Base-by-base conservation (phyloP, 2,329 filamentous ascomycete genomes). In the Onygenales sp. region DNA sequence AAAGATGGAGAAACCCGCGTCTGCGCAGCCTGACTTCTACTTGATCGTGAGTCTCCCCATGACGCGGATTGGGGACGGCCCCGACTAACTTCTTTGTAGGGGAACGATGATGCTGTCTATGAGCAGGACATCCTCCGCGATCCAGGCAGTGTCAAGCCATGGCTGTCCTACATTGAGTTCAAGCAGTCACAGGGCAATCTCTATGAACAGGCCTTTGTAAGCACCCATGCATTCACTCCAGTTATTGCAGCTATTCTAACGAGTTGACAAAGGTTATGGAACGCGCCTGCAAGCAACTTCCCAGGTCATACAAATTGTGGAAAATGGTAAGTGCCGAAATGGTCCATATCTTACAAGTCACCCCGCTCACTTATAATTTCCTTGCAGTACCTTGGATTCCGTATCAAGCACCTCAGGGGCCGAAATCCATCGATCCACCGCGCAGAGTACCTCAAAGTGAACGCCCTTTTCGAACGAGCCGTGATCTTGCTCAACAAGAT, bases 291-390 rank as follows among this genome's bases (percentile, higher is more conserved):
- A 78, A 82, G 58, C 87, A 94, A 63, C 80, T 98, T 45, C 93
- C 93, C 49, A 83, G 93, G 61, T 97, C 92, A 32, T 98, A 95
- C 76, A 98, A 98, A 75, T 78, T 98, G 48, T 98, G 93, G 93
- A 97, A 95, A 74, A 84, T 95, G 82, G 85, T 89, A 73, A 55
- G 72, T 62, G 44, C 17, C 6, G 50, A 32, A 11, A 41, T 31
- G 3, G 14, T 27, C 52, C 14, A 27, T 21, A 7, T 10, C 13
- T 31, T 13, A 21, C 21, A 10, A 7, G 6, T 38, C n/a, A 7
- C 41, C 39, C 21, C 38, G 14, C 27, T 51, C 49, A 43, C 39
- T 39, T 17, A 13, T 57, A 59, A 52, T 57, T 44, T 45, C 53
- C 14, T 33, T 5, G 43, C 59, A 89, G 85, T 98, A 97, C 71